phyloP scores from a whole-genome alignment of 225 moss, liverwort and hornwort genomes.

The Polytrichum commune region DNA sequence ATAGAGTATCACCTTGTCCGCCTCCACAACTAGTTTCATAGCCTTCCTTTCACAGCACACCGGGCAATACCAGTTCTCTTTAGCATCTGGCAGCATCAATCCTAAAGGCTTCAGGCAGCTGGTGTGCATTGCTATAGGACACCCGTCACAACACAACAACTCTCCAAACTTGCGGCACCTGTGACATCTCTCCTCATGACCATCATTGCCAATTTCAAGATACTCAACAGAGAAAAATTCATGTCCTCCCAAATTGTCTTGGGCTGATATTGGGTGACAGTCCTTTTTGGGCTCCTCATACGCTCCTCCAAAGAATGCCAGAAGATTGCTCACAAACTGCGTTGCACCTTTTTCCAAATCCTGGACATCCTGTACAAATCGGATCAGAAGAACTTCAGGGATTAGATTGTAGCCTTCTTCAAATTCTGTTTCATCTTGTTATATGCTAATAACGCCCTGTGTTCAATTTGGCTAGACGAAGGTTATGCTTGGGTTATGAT shows the following conservation, averaged over 20 bases:
- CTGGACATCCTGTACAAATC: neutral
- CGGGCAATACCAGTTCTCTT: slow-evolving; percentile 30
- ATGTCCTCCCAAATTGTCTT: neutral
- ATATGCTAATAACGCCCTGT: neutral
- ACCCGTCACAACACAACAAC: slow-evolving; percentile 27
- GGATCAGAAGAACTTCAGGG: too few species aligned
- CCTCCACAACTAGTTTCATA: slow-evolving; percentile 6
- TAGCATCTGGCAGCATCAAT: neutral
- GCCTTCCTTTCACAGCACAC: slow-evolving; percentile 24
- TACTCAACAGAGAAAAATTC: neutral
- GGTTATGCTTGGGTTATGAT: too few species aligned
- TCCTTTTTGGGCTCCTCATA: neutral
- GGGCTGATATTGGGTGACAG: neutral
- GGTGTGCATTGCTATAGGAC: slow-evolving; percentile 25
- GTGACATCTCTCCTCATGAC: slow-evolving; percentile 16
- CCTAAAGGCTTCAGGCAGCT: slow-evolving; percentile 22
- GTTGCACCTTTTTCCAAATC: slow-evolving; percentile 4
- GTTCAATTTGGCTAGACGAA: neutral
- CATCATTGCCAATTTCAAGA: slow-evolving; percentile 8
- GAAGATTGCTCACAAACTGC: neutral
- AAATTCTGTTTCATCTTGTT: neutral
- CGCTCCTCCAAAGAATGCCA: neutral
- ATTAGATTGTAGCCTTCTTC: neutral
- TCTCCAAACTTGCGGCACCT: slow-evolving; percentile 22
- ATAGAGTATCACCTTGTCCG: slow-evolving; percentile 6